phyloP scores from a whole-genome alignment of 2,329 filamentous ascomycete genomes.

The Shiraia sp. region DNA sequence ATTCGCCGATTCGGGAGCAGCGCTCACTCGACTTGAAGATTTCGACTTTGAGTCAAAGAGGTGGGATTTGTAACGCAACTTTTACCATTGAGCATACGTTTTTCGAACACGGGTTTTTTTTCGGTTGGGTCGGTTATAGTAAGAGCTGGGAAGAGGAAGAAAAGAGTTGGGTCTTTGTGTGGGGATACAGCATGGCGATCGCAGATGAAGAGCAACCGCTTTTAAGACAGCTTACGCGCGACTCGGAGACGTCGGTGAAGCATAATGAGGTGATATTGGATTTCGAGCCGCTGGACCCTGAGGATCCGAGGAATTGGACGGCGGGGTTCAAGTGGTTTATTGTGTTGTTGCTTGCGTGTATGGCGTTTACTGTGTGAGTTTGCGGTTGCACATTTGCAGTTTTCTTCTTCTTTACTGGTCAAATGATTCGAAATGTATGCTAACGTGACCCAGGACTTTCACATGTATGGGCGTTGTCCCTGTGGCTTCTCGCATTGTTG shows the following conservation, averaged over 20 bases:
- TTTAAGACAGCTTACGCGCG: slow-evolving; percentile 26
- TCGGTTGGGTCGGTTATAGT: no score
- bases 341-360: slow-evolving; percentile 37
- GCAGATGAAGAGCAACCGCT: slow-evolving; percentile 36
- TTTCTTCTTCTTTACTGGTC: background rate
- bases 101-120: no score
- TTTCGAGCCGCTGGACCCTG: slow-evolving; percentile 34
- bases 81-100: no score
- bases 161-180: background rate
- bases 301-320: slow-evolving; percentile 39
- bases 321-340: slow-evolving; percentile 36
- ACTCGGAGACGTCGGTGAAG: slow-evolving; percentile 17
- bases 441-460: slow-evolving; percentile 35
- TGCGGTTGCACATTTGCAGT: no score
- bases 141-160: no score
- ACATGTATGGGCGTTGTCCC: slow-evolving; percentile 45
- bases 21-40: no score
- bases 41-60: no score
- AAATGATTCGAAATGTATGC: slow-evolving; percentile 2
- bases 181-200: slow-evolving; percentile 16
- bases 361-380: slow-evolving; percentile 42
- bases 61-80: no score
- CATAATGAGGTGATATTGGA: slow-evolving; percentile 27
- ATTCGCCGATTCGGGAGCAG: no score
- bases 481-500: slow-evolving; percentile 35